Conservation (phyloP, 345 rosid genomes). For the Rhizophora apiculata region DNA sequence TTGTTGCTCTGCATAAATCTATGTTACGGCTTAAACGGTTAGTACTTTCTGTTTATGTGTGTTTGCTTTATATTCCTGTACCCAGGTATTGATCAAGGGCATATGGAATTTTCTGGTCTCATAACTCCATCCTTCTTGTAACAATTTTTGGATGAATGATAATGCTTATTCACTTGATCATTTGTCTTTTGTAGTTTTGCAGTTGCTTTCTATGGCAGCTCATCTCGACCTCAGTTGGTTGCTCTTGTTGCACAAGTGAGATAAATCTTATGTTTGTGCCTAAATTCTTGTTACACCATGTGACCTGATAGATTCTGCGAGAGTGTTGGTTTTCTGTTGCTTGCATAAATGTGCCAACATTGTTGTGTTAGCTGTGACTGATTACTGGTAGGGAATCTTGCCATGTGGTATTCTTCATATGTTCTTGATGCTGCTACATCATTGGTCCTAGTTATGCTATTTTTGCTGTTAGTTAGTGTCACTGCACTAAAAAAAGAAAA, state of each 20-base stretch:
- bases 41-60: constrained; percentile 21
- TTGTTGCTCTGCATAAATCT: constrained; percentile 78
- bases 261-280: background rate
- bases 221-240: constrained; percentile 69
- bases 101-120: no score
- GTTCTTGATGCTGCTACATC: background rate
- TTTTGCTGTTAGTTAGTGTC: no score
- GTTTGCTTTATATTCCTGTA: no score
- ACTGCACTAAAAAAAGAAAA: no score
- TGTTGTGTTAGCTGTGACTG: no score
- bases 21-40: constrained; percentile 80
- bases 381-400: background rate
- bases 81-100: no score
- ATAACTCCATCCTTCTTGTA: no score
- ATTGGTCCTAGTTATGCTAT: no score
- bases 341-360: background rate
- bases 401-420: background rate
- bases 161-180: background rate
- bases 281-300: constrained; percentile 5
- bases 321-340: background rate
- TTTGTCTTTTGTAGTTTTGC: constrained; percentile 62
- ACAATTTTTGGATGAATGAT: no score
- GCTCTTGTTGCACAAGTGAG: constrained; percentile 93
- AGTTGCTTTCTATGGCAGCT: constrained; percentile 69
- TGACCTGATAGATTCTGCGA: background rate